A percentile compares a stretch with the other conserved stretches of the same genome.
phyloP scores from a whole-genome alignment of 2,329 filamentous ascomycete species.

The Zasmidium angulare region DNA sequence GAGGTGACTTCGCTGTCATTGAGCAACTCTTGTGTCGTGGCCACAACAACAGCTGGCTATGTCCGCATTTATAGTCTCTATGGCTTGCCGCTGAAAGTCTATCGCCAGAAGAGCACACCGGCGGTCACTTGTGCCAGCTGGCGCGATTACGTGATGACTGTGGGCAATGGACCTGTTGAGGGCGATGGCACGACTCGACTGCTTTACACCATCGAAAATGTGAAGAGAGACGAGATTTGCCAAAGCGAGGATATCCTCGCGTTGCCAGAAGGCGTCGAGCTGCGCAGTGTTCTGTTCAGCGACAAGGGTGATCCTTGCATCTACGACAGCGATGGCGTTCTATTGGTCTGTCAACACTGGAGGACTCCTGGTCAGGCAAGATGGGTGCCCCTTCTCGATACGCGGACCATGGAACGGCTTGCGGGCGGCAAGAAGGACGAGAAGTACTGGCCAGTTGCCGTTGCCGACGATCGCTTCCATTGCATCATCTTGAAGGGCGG shows the following conservation, averaged over 20 bases:
- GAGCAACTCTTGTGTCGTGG: constrained; percentile 86
- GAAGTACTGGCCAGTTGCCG: constrained; percentile 91
- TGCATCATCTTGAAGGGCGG: constrained; percentile 98
- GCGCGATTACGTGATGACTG: constrained; percentile 93
- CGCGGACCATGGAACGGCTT: constrained; percentile 76
- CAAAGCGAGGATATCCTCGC: constrained; percentile 93
- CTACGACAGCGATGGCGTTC: constrained; percentile 87
- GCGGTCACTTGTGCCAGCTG: constrained; percentile 92
- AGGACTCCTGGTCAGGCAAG: constrained; percentile 77
- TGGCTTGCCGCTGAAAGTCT: constrained; percentile 83
- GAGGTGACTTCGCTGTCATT: constrained; percentile 83
- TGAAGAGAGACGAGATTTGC: constrained; percentile 89
- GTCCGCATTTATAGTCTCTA: constrained; percentile 91
- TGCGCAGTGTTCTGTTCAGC: constrained; percentile 88
- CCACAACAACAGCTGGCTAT: constrained; percentile 82
- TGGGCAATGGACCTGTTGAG: constrained; percentile 86
- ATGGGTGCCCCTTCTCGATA: constrained; percentile 93
- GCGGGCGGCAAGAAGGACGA: constrained; percentile 84
- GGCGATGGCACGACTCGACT: constrained; percentile 76
- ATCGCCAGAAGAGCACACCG: constrained; percentile 85
- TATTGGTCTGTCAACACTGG: constrained; percentile 90
- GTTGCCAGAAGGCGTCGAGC: constrained; percentile 68
- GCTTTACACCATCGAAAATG: constrained; percentile 89
- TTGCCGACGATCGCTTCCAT: constrained; percentile 88
- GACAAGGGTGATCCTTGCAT: constrained; percentile 93